Base-by-base conservation (phyloP, 1,284 basidiomycete genomes). In the Pseudozyma tsukubaensis region DNA sequence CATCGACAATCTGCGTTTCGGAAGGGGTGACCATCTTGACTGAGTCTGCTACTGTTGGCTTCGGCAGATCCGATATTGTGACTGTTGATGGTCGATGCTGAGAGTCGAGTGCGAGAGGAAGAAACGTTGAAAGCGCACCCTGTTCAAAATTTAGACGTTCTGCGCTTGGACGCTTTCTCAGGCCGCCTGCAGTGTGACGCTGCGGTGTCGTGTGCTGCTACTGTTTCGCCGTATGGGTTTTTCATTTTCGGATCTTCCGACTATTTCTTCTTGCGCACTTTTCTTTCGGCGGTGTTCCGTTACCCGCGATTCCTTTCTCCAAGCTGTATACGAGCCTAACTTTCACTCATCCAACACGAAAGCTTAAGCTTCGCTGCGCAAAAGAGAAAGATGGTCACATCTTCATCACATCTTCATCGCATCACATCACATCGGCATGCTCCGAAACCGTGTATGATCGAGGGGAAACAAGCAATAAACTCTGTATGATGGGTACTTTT, bases 1-100 rank as follows among this genome's bases (percentile, higher is more conserved):
- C 70, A 18, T 50, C 54, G 49, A 73, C 54, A 21, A 76, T 69
- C 37, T 65, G 60, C 2, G 52, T 45, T 48, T 73, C 73, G 19
- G 60, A 49, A 13, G 73, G 76, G 14, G 21, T 60, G 14, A 52
- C 51, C 71, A 74, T 69, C 29, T 24, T 60, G 32, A 8, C 34
- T 19, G 12, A 8, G 24, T 6, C 18, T 8, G 18, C 18, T 6
- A 4, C 12, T 21, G 43, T 11, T 39, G n/a, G 19, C 12, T 7
- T 55, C 21, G 35, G 13, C 24, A 34, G 8, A 43, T n/a, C 18
- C 21, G 42, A 21, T 45, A 18, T 13, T 35, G 7, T 10, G 24
- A 5, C 43, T 39, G 43, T 6, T 24, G 14, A 9, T 36, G 29
- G 18, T 36, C 32, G 36, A 21, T 19, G 18, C 16, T 32, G 39